These are phyloP conservation scores for Debaryomyces psychrophilus DNA, from an alignment of 1,139 yeast species.

Conservation along the genomic window DNA sequence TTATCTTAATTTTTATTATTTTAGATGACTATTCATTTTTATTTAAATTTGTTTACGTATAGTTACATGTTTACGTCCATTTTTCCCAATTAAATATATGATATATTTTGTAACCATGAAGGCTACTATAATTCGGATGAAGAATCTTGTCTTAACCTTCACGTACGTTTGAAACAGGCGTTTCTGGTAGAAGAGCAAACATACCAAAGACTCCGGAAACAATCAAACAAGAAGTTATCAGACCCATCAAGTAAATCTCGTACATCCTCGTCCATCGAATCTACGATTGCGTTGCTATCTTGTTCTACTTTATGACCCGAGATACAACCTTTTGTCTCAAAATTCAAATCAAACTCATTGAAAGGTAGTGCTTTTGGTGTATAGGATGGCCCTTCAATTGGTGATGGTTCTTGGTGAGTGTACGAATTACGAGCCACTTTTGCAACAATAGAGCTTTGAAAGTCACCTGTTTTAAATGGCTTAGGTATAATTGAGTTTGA, in stretches of 20 bases:
- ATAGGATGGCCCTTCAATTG: constrained; percentile 16
- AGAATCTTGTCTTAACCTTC: too few species aligned
- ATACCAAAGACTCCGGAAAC: constrained; percentile 13
- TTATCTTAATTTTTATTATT: constrained; percentile 4
- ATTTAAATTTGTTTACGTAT: constrained; percentile 3
- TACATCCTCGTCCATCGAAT: constrained; percentile 23
- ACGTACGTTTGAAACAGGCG: background rate
- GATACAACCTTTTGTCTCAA: constrained; percentile 16
- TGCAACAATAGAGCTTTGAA: constrained; percentile 6
- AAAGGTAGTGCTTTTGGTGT: constrained; percentile 34
- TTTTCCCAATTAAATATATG: background rate
- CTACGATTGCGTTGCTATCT: constrained; percentile 18
- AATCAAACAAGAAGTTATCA: constrained; percentile 23
- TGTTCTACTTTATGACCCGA: constrained; percentile 13
- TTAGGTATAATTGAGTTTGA: constrained; percentile 25
- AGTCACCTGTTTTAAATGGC: constrained; percentile 7
- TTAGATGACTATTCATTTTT: background rate
- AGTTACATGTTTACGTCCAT: constrained; percentile 9
- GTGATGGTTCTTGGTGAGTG: constrained; percentile 12
- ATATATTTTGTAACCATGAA: background rate
- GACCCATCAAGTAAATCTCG: constrained; percentile 21
- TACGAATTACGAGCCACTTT: background rate
- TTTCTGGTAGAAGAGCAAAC: background rate
- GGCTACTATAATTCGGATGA: background rate
- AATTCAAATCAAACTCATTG: constrained; percentile 25